phyloP scores from a whole-genome alignment of 169 alveolate genomes.

The Babesia ovata region DNA sequence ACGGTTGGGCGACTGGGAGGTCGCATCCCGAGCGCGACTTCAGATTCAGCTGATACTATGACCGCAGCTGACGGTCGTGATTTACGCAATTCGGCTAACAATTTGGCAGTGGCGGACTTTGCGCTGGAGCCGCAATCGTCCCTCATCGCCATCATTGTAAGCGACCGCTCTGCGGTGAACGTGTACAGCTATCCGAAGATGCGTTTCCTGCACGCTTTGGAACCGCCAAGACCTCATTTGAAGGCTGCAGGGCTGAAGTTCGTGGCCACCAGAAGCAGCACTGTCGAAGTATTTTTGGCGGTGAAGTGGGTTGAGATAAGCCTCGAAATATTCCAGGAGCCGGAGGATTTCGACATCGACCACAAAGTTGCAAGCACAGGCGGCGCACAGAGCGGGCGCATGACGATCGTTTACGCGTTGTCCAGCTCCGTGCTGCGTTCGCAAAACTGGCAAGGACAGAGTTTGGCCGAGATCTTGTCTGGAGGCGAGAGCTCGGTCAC shows the following conservation, averaged over 20 bases:
- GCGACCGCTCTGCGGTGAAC: slow-evolving; percentile 36
- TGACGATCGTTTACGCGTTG: slow-evolving; percentile 22
- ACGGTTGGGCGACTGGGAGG: not conserved
- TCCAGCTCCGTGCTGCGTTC: not conserved
- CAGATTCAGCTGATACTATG: not conserved
- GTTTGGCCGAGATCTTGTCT: slow-evolving; percentile 31
- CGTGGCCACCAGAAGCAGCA: slow-evolving; percentile 2
- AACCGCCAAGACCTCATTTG: slow-evolving; percentile 32
- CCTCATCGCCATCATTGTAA: slow-evolving; percentile 27
- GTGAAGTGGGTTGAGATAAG: slow-evolving; percentile 47
- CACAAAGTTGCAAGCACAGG: not conserved
- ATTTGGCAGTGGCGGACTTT: slow-evolving; percentile 23
- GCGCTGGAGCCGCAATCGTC: slow-evolving; percentile 26
- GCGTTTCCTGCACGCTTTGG: slow-evolving; percentile 20
- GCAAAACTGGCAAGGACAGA: slow-evolving; percentile 7
- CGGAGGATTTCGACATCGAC: slow-evolving; percentile 34
- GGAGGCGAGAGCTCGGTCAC: slow-evolving; percentile 15
- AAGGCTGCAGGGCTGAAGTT: slow-evolving; percentile 37
- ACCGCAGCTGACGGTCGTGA: not conserved
- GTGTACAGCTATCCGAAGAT: slow-evolving; percentile 35
- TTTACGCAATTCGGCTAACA: slow-evolving; percentile 2
- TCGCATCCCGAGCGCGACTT: not conserved
- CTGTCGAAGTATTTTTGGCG: slow-evolving; percentile 3
- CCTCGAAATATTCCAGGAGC: slow-evolving; percentile 37
- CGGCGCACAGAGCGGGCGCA: not conserved